Evolutionary conservation across 768 basidiomycete genomes (phyloP).

Genomic region (Leccinellum rugosiceps): DNA sequence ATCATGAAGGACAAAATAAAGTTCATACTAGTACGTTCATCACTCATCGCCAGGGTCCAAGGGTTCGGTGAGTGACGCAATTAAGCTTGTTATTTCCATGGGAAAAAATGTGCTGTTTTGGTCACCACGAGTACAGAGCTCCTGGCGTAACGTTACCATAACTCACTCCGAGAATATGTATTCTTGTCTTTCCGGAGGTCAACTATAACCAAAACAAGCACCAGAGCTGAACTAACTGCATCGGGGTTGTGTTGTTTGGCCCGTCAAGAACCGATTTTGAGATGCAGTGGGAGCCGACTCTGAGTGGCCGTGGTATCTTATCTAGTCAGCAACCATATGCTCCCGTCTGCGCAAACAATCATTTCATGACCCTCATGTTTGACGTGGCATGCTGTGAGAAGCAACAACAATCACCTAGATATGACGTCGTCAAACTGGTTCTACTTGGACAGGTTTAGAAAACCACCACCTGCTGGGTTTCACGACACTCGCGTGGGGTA

Average conservation of each 20-base stretch:
- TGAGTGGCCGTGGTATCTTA: conserved; percentile 7
- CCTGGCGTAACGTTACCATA: too few species aligned
- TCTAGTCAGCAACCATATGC: neutral
- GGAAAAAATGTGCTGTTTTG: conserved; percentile 1
- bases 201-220: neutral
- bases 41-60: neutral
- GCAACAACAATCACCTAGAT: neutral
- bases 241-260: neutral
- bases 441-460: neutral
- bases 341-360: neutral
- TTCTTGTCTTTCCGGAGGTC: too few species aligned
- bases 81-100: neutral
- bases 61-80: neutral
- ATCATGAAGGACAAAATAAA: neutral
- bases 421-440: neutral
- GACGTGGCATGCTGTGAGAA: conserved; percentile 1
- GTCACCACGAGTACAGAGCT: neutral
- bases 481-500: neutral
- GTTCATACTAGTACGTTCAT: neutral
- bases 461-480: neutral
- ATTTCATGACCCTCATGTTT: neutral
- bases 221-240: neutral
- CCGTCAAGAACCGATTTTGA: neutral
- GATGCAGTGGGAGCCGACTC: neutral
- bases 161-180: too few species aligned